Evolutionary conservation across 805 yeast species (phyloP).

Genomic region (Nakazawaea ishiwadae): DNA sequence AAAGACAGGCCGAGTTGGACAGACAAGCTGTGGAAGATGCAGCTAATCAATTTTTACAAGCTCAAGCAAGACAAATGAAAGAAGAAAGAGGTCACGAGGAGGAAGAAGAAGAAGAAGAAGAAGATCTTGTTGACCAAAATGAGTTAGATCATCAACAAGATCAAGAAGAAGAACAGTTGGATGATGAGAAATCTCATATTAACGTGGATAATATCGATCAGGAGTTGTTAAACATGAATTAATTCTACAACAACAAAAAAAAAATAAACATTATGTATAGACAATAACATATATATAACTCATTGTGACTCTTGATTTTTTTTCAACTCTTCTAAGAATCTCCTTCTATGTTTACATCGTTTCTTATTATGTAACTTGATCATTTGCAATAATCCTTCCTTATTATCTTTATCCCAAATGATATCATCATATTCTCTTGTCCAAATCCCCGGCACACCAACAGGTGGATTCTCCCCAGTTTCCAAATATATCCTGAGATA

Average conservation of each 20-base stretch:
- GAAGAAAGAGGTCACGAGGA: conserved; percentile 6
- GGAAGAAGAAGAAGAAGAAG: conserved; percentile 4
- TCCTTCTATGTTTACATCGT: conserved; percentile 5
- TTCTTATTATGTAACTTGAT: conserved; percentile 7
- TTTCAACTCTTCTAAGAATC: conserved; percentile 4
- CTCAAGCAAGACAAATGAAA: conserved; percentile 4
- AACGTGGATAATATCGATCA: conserved; percentile 12
- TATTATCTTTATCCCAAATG: not conserved
- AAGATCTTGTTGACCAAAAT: not conserved
- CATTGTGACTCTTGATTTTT: no score
- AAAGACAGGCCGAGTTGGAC: conserved; percentile 9
- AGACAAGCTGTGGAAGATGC: conserved; percentile 13
- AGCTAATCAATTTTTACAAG: conserved; percentile 12
- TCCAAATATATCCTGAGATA: conserved; percentile 6
- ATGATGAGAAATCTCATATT: conserved; percentile 1
- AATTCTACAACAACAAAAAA: no score
- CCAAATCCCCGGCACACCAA: conserved; percentile 8
- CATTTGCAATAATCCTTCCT: not conserved
- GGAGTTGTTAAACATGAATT: conserved; percentile 10
- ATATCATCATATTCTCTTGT: conserved; percentile 10
- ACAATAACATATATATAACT: no score
- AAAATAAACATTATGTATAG: no score
- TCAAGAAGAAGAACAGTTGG: not conserved
- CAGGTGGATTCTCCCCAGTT: conserved; percentile 6
- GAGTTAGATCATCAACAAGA: not conserved